Conservation (phyloP, 2,329 filamentous ascomycete genomes). For the Neurospora sp. region DNA sequence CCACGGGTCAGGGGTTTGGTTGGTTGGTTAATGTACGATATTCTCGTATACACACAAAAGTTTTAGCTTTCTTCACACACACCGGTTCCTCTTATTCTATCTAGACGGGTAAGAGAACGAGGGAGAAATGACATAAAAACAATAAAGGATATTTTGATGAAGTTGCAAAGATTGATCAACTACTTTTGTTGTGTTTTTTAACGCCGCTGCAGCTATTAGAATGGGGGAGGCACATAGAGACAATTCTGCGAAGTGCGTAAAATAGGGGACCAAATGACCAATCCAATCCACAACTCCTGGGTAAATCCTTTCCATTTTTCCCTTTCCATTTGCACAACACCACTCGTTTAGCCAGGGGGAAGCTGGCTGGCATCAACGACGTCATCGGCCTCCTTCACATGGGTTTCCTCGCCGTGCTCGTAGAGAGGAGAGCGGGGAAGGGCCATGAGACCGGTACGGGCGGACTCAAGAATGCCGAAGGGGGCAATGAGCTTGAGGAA, state of each 20-base stretch:
- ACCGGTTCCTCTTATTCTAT: neutral
- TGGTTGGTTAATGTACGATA: neutral
- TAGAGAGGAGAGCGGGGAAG: conserved; percentile 85
- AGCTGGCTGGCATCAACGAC: conserved; percentile 90
- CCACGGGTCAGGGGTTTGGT: neutral
- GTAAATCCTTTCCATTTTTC: neutral
- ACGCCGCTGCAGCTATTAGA: neutral
- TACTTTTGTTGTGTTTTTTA: neutral
- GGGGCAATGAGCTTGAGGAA: conserved; percentile 93
- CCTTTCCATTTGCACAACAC: neutral
- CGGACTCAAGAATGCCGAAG: conserved; percentile 94
- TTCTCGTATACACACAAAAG: neutral
- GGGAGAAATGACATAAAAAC: neutral
- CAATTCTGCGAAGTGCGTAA: conserved; percentile 1
- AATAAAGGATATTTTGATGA: neutral
- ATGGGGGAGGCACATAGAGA: neutral
- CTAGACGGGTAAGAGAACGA: neutral
- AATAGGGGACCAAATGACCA: conserved; percentile 3
- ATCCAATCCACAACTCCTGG: neutral
- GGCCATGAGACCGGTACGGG: conserved; percentile 92
- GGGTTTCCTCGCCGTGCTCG: conserved; percentile 58
- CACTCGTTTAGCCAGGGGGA: conserved; percentile 62
- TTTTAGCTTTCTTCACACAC: neutral
- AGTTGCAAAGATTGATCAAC: conserved; percentile 1
- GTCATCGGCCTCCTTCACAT: conserved; percentile 79